A percentile compares a stretch with the other conserved stretches of the same genome.
phyloP scores from a whole-genome alignment of 2,329 filamentous ascomycete genomes.

The Diaporthe longicolla region DNA sequence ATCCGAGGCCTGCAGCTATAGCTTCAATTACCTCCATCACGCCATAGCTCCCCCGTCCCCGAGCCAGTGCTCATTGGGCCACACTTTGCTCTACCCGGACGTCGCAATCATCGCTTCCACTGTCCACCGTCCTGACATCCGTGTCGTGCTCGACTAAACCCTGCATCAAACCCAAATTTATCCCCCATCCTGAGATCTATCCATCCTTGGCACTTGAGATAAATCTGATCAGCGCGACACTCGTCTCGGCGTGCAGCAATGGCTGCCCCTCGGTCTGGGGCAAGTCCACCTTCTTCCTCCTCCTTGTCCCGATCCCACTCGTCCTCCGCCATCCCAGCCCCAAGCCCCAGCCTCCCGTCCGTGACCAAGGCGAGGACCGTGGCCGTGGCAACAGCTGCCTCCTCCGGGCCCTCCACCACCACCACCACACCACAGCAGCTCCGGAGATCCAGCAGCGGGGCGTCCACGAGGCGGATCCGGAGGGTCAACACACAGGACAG shows the following conservation, averaged over 20 bases:
- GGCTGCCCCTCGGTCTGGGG: constrained; percentile 17
- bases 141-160: constrained; percentile 17
- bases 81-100: constrained; percentile 18
- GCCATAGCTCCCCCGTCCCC: neutral
- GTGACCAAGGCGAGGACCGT: constrained; percentile 18
- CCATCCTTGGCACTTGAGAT: neutral
- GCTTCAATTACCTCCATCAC: neutral
- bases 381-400: constrained; percentile 9
- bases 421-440: constrained; percentile 36
- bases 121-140: neutral
- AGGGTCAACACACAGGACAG: constrained; percentile 51
- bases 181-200: neutral
- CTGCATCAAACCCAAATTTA: constrained; percentile 7
- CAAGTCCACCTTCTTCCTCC: constrained; percentile 10
- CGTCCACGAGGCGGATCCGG: constrained; percentile 39
- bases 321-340: constrained; percentile 8
- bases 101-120: constrained; percentile 28
- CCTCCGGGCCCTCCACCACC: neutral
- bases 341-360: constrained; percentile 11
- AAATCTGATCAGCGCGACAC: neutral
- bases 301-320: neutral
- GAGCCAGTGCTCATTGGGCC: constrained; percentile 21
- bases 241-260: neutral
- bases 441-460: constrained; percentile 39
- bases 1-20: constrained; percentile 27